Evolutionary conservation across 208 protist genomes (phyloP), one percentile per base, ranked within the genome.

Genomic region (Phytomonas francai): DNA sequence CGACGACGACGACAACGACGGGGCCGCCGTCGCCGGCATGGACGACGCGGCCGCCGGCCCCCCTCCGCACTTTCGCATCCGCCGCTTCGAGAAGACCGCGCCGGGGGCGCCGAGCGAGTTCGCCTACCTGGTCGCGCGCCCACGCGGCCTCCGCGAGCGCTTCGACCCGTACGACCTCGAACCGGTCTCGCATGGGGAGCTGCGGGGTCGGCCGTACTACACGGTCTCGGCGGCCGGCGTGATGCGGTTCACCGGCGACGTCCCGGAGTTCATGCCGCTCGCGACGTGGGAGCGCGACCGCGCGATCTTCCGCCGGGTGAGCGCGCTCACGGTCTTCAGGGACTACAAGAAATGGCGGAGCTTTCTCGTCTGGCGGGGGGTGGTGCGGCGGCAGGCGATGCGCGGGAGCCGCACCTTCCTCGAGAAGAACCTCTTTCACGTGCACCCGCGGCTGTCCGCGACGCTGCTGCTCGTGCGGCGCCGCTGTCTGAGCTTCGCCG

Each of bases 81-180:
- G 28, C 49, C 76, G 72, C 33, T 96, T 94, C 65, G 74, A 73
- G 63, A 93, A 93, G 78, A 2, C 83, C 3, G 78, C 86, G 16
- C 91, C 87, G 14, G 93, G 92, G 76, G 77, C 91, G 27, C 88
- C 88, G 6, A 94, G 93, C 56, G 87, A 95, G 78, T 97, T 97
- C 65, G 85, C 89, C 14, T 97, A 97, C 72, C 77, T 97, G 63
- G 77, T 92, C 11, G 87, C 89, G 79, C 88, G 89, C 0, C 83
- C 84, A 12, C 81, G 87, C 7, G 88, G 87, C 25, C 79, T 96
- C n/a, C 83, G 86, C 32, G 87, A 94, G 68, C 77, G 80, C 56
- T 93, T 91, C 75, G 97, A 97, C 74, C 94, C 96, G 58, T 99
- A 98, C 79, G 88, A 98, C 66, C 76, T 99, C 56, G 82, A 94